Base-by-base conservation (phyloP, 2,329 filamentous ascomycete genomes). In the Calonectria leucothoes region DNA sequence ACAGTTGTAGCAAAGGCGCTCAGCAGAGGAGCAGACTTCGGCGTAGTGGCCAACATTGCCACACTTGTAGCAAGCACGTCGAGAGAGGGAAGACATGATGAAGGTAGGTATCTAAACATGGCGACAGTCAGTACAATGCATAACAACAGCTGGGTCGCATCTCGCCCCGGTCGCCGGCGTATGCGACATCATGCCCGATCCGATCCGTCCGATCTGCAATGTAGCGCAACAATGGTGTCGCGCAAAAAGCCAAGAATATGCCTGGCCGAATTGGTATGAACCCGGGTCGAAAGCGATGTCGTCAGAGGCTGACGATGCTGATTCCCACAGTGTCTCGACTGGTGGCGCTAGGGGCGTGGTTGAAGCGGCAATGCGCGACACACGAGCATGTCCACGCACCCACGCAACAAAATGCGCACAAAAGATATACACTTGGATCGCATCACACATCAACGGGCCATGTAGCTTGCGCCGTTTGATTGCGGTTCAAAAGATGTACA, bases 1-100 rank as follows among this genome's bases (percentile, higher is more conserved):
- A 96, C 97, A 99, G 91, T 99, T 99, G 89, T 99, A 99, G 93
- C 97, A 99, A 83, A 99, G 94, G 83, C 97, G 95, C 91, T 99
- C 96, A 74, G 96, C 94, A 74, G 96, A 98, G 75, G 96, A 97
- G 94, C 97, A 99, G 80, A 98, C 96, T 91, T 98, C 96, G 84
- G 88, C 89, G 78, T 91, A 93, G 85, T 95, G 94, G 85, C 94
- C 94, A 85, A 95, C 93, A 82, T 95, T 95, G 88, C 94, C 94
- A 87, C 91, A 93, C 86, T 93, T 94, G 89, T 94, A 94, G 90
- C 94, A 96, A 81, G 94, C 94, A 87, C 94, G 93, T 86, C 94
- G 93, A 84, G 93, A 94, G 81, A 95, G 90, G 75, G 93, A 94
- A 87, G 94, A 94, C 94, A 95, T 96, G 80, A 82, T 88, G 83